phyloP scores from a whole-genome alignment of 2,329 filamentous ascomycete genomes.

The Davidsoniella eucalypti region DNA sequence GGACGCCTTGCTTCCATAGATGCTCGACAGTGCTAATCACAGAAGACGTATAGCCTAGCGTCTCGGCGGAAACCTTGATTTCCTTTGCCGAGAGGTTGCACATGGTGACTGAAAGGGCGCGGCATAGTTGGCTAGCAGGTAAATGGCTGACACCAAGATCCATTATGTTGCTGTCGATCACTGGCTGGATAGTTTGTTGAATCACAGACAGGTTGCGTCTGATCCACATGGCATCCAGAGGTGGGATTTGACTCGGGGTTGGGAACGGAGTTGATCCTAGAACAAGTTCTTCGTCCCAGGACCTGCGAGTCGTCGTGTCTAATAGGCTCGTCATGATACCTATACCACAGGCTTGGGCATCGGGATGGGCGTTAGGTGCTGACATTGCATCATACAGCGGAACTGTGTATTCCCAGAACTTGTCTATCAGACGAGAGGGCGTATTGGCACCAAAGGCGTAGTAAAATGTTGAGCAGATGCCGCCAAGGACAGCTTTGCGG shows the following conservation, averaged over 20 bases:
- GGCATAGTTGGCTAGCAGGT: conserved; percentile 16
- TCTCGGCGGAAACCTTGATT: conserved; percentile 73
- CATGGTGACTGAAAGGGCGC: conserved; percentile 1
- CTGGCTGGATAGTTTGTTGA: conserved; percentile 42
- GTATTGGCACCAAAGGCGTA: conserved; percentile 62
- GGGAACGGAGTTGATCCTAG: conserved; percentile 40
- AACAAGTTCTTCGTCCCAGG: conserved; percentile 63
- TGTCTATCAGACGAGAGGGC: conserved; percentile 48
- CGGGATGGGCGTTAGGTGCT: conserved; percentile 7
- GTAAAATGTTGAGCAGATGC: conserved; percentile 67
- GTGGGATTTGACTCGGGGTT: conserved; percentile 58
- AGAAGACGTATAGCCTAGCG: conserved; percentile 50
- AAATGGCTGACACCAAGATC: conserved; percentile 46
- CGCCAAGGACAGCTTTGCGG: conserved; percentile 42
- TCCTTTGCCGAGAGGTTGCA: conserved; percentile 41
- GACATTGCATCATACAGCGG: conserved; percentile 19
- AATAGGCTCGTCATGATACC: conserved; percentile 54
- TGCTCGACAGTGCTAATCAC: conserved; percentile 6
- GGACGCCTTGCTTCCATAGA: conserved; percentile 28
- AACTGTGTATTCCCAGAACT: conserved; percentile 65
- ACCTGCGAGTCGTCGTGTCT: conserved; percentile 36
- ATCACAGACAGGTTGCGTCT: conserved; percentile 52
- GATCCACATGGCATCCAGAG: conserved; percentile 75
- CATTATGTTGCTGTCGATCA: conserved; percentile 44
- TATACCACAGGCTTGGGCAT: conserved; percentile 39